Base-by-base conservation (phyloP, 1,139 yeast genomes). In the Candida glucosophila region DNA sequence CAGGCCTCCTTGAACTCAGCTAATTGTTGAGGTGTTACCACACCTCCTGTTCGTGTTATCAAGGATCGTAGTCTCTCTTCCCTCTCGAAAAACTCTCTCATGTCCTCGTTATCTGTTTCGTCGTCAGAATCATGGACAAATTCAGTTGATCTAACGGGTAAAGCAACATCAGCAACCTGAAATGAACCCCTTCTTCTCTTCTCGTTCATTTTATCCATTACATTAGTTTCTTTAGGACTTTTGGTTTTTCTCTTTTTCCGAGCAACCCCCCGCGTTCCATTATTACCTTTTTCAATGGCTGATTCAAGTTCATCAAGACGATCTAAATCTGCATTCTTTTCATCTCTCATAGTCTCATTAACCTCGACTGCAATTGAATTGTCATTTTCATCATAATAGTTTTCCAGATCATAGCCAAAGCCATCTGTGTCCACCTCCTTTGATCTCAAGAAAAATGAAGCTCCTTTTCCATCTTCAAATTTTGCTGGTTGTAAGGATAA, bases 121-220 rank as follows among this genome's bases (percentile, higher is more conserved):
- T 78, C 85, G 41, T 78, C 88, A 0, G 82, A 75, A 28, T 68
- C 77, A 31, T 60, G 59, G 22, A 80, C 68, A 38, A 54, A 73
- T 33, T 72, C 77, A 2, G 75, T 51, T 0, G 78, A 72, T 26
- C 60, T 55, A 15, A 52, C 26, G 3, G 44, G 38, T 15, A 25
- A 32, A 6, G 36, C 34, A 9, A 24, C 21, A 3, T 33, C 30
- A 14, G 30, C 36, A 10, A 44, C 42, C 14, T 33, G 25, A 27
- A 39, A 36, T 7, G 43, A 30, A 12, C 31, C 27, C 6, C 47
- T 49, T 3, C 43, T 44, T 14, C 45, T 40, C 19, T 42, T 41
- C 17, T 12, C 9, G 11, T 5, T 17, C n/a, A 5, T 6, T 20
- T 24, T 19, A n/a, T 7, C 21, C 13, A 14, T 24, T 12, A 9